Evolutionary conservation across 2,329 filamentous ascomycete species (phyloP), one percentile per base, ranked within the genome.

Genomic region (Exophiala lecanii-corni): DNA sequence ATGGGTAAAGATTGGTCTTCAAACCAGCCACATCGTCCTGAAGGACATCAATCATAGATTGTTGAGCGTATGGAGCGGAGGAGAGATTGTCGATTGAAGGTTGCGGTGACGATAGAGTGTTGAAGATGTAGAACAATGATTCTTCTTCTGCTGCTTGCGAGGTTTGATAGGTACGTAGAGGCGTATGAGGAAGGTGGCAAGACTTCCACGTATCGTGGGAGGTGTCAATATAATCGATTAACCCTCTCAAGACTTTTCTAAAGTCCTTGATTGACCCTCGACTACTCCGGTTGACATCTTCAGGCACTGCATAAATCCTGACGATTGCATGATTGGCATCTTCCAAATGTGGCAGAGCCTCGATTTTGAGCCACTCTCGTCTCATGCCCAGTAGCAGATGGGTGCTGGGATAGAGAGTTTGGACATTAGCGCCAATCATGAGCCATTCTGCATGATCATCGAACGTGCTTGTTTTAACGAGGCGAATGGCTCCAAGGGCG

Each of bases 1-100:
- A 94, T 0, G 77, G 73, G 59, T 92, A 86, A 0, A 96, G 68
- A 0, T 66, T 66, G 0, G 86, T 86, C 44, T 67, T 65, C 18
- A 73, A 58, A 21, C 68, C 63, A 37, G 55, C 34, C 4, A 68
- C 55, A 23, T 43, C 38, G 21, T 52, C 49, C 3, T 47, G 33
- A 9, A 70, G 54, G 18, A 69, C 35, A 19, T 64, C 58, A 9
- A 57, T 50, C 61, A 70, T 68, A 1, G 66, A 62, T 5, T 55
- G 43, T 34, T 54, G 56, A 1, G 63, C 59, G 51, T 64, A 61
- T 1, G 39, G 43, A 23, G 26, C 30, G 25, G 65, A 59, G 15
- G 53, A 55, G 28, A 67, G 59, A 5, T 36, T 32, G 9, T 59
- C 53, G n/a, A 60, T 37, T 4, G 56, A 48, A 1, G 66, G 62